phyloP scores from a whole-genome alignment of 2,329 filamentous ascomycete species.

The Ophiostoma ips region DNA sequence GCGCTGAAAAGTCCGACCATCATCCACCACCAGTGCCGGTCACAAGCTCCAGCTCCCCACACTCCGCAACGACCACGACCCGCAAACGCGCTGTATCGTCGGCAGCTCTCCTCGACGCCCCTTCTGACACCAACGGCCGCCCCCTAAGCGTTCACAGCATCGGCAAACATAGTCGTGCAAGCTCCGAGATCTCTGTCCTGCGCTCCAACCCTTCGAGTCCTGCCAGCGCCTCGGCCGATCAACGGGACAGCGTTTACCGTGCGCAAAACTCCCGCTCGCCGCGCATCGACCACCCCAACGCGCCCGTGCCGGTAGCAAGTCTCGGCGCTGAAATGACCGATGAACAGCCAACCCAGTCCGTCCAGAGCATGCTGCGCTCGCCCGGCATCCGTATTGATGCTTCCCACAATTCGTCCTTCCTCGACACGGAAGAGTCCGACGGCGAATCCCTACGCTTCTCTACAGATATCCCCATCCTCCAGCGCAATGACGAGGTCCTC shows the following conservation, averaged over 20 bases:
- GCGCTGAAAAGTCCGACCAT: constrained; percentile 2
- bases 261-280: constrained; percentile 32
- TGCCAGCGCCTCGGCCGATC: not conserved
- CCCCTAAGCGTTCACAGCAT: constrained; percentile 39
- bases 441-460: constrained; percentile 51
- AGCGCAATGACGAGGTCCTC: constrained; percentile 50
- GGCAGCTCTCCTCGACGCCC: constrained; percentile 45
- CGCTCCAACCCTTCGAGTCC: constrained; percentile 38
- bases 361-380: constrained; percentile 35
- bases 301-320: constrained; percentile 10
- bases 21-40: not conserved
- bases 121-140: constrained; percentile 34
- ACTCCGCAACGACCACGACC: constrained; percentile 15
- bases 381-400: constrained; percentile 39
- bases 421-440: constrained; percentile 58
- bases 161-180: constrained; percentile 55
- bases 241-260: constrained; percentile 24
- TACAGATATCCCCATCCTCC: constrained; percentile 53
- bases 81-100: constrained; percentile 49
- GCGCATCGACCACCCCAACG: constrained; percentile 29
- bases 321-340: constrained; percentile 28
- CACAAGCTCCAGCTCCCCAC: not conserved
- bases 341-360: constrained; percentile 30
- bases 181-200: constrained; percentile 52
- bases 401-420: constrained; percentile 37